Conservation (phyloP, 768 basidiomycete genomes). For the Lactarius hatsudake region DNA sequence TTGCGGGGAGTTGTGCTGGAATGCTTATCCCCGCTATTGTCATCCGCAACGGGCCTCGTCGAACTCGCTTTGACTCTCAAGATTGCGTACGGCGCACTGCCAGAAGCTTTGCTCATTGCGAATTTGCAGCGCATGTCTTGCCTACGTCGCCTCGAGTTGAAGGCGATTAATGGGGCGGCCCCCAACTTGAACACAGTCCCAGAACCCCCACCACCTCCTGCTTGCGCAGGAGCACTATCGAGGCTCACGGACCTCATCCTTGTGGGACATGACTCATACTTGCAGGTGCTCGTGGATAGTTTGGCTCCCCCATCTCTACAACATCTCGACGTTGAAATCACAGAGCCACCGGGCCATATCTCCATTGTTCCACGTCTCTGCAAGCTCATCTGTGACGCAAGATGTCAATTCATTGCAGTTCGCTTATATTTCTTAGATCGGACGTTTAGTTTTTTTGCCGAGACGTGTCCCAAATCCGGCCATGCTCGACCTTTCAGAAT, state of each 20-base stretch:
- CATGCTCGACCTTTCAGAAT: too few relatives aligned
- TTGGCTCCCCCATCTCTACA: slow-evolving; percentile 5
- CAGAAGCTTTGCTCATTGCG: background rate
- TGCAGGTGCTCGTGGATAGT: background rate
- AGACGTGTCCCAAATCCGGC: background rate
- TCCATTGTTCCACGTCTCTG: background rate
- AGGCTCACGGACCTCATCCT: background rate
- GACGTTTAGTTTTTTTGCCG: background rate
- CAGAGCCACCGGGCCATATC: too few relatives aligned
- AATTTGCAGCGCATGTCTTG: background rate
- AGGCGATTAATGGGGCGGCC: too few relatives aligned
- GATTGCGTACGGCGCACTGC: too few relatives aligned
- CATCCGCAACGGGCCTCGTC: background rate
- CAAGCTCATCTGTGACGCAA: background rate
- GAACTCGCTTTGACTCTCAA: background rate
- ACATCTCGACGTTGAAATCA: background rate
- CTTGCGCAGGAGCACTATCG: background rate
- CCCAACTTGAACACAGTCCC: too few relatives aligned
- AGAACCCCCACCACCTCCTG: too few relatives aligned
- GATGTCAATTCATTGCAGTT: background rate
- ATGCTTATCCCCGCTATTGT: background rate
- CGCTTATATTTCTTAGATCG: accelerated
- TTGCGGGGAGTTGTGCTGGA: background rate
- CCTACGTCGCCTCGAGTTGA: background rate
- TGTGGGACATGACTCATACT: background rate